Evolutionary conservation across 2,329 filamentous ascomycete species (phyloP), one percentile per base, ranked within the genome.

Genomic region (Aspergillus terreus): DNA sequence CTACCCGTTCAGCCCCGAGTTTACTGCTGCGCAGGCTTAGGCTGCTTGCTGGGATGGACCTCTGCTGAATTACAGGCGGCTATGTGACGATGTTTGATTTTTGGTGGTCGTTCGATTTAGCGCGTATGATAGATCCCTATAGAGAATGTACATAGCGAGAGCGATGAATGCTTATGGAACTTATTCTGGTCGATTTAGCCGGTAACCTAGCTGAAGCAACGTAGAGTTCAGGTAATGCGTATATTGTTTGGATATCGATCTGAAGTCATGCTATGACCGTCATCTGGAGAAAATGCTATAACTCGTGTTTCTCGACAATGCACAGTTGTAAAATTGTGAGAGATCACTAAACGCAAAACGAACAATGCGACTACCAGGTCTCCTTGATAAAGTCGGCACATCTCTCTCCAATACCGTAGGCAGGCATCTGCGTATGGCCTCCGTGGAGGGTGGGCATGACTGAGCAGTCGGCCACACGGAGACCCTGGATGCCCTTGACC

Each of bases 381-480:
- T 73, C 69, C 55, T 78, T 79, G 47, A 82, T 76, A 50, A 81
- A 59, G 58, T 81, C 78, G 1, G 74, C 75, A 41, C 71, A 76
- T 58, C 79, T 79, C 65, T 82, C 80, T 0, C 78, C 80, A 54
- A 82, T 81, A 1, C 78, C 79, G 61, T 81, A 82, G 4, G 79
- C 80, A 3, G 79, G 78, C 78, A 82, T 82, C 58, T 82, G 79
- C 0, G 79, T 81, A 58, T 80, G 77, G 0, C 76, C 80, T 15
- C 68, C 66, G 57, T 81, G 74, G 3, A 82, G 61, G 1, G 64
- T 66, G 2, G 79, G 79, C 77, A 81, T 81, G 21, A 79, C 71
- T 58, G 75, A 78, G 56, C 72, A 76, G 54, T 82, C 79, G 0
- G 74, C 78, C 11, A 84, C 80, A 2, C 82, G 69, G n/a, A 84